Evolutionary conservation across 805 yeast genomes (phyloP).

Genomic region (Candida lessepsii): DNA sequence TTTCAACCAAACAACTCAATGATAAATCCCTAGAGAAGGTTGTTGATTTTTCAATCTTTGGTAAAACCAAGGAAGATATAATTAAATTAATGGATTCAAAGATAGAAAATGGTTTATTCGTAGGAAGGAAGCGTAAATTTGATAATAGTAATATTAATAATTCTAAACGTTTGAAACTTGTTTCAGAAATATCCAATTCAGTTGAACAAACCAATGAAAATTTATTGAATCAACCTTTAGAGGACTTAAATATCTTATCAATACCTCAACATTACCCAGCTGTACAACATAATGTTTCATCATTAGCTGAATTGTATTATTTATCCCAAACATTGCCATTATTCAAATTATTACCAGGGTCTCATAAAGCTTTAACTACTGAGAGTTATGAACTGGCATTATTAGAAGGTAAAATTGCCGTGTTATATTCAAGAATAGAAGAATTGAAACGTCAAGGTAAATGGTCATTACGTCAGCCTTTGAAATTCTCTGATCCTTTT

Average conservation of each 20-base stretch:
- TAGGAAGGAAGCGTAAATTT: constrained; percentile 6
- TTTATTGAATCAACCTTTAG: constrained; percentile 21
- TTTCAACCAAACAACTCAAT: constrained; percentile 4
- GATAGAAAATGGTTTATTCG: constrained; percentile 5
- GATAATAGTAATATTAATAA: constrained; percentile 1
- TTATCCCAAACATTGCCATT: constrained; percentile 86
- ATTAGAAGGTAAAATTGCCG: constrained; percentile 88
- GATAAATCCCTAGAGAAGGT: constrained; percentile 8
- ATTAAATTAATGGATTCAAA: constrained; percentile 8
- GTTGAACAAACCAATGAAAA: constrained; percentile 19
- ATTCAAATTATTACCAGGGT: constrained; percentile 73
- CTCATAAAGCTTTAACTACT: constrained; percentile 84
- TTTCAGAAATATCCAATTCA: constrained; percentile 16
- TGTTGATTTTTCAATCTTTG: constrained; percentile 11
- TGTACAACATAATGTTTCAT: constrained; percentile 41
- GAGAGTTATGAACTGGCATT: constrained; percentile 82
- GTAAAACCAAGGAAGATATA: constrained; percentile 8
- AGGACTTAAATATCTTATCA: constrained; percentile 36
- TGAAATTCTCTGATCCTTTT: constrained; percentile 67
- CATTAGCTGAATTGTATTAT: constrained; percentile 83
- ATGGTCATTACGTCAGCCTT: constrained; percentile 91
- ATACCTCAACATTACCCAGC: constrained; percentile 45
- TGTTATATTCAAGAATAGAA: constrained; percentile 85
- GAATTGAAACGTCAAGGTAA: constrained; percentile 82
- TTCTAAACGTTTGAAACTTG: constrained; percentile 11